A percentile compares a stretch with the other conserved stretches of the same genome.
phyloP scores from a whole-genome alignment of 2,329 filamentous ascomycete species.

The Fusarium subtropicale region DNA sequence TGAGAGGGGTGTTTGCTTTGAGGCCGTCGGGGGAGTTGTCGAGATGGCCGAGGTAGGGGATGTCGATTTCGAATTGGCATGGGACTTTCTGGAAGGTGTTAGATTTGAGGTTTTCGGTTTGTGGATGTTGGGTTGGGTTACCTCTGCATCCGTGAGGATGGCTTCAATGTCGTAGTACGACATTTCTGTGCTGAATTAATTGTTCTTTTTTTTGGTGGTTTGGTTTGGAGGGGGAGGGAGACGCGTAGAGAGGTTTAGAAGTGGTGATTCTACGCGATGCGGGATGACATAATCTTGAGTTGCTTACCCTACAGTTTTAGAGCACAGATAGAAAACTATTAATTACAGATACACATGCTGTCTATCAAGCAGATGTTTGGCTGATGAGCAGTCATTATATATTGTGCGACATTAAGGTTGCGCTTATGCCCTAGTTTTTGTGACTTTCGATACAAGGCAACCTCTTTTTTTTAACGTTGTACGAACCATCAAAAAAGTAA shows the following conservation, averaged over 20 bases:
- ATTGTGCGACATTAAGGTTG: too few relatives aligned
- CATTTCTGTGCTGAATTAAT: conserved; percentile 52
- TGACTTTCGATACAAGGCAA: background rate
- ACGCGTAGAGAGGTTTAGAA: conserved; percentile 38
- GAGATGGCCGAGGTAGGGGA: conserved; percentile 87
- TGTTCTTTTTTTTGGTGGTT: conserved; percentile 11
- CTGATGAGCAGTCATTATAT: too few relatives aligned
- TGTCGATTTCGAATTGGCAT: conserved; percentile 91
- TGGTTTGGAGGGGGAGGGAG: conserved; percentile 9
- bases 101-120: background rate
- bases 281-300: conserved; percentile 43
- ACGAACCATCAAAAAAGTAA: too few relatives aligned
- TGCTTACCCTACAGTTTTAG: conserved; percentile 14
- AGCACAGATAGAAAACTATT: background rate
- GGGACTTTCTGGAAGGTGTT: conserved; percentile 82
- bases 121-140: conserved; percentile 50
- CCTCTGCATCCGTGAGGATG: conserved; percentile 87
- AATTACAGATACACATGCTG: background rate
- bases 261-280: conserved; percentile 27
- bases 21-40: conserved; percentile 84
- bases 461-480: too few relatives aligned
- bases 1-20: conserved; percentile 81
- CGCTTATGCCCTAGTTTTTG: too few relatives aligned
- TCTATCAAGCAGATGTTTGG: too few relatives aligned
- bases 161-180: conserved; percentile 88